Evolutionary conservation across 805 yeast genomes (phyloP).

Genomic region (Lachancea meyersii): DNA sequence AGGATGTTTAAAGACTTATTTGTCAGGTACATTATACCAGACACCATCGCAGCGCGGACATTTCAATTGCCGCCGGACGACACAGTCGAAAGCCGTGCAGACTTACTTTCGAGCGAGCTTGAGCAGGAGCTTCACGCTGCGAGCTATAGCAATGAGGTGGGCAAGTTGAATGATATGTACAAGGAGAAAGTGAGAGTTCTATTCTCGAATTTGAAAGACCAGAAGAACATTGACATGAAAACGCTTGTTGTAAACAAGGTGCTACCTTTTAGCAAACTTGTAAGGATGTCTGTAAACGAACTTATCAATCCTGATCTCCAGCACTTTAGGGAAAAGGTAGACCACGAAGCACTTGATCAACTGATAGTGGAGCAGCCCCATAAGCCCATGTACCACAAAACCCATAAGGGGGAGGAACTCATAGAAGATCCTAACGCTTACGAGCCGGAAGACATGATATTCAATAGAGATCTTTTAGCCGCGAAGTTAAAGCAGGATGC

Average conservation of each 20-base stretch:
- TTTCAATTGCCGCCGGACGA: slow-evolving; percentile 30
- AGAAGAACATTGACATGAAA: slow-evolving; percentile 52
- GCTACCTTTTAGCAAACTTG: slow-evolving; percentile 53
- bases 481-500: slow-evolving; percentile 1
- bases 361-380: slow-evolving; percentile 57
- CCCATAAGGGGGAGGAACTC: slow-evolving; percentile 87
- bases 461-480: slow-evolving; percentile 22
- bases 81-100: slow-evolving; percentile 34
- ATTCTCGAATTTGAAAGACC: slow-evolving; percentile 51
- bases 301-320: slow-evolving; percentile 71
- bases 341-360: slow-evolving; percentile 60
- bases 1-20: slow-evolving; percentile 47
- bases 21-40: slow-evolving; percentile 33
- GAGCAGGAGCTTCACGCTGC: slow-evolving; percentile 45
- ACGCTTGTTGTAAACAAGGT: slow-evolving; percentile 49
- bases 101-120: slow-evolving; percentile 43
- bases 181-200: slow-evolving; percentile 63
- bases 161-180: slow-evolving; percentile 35
- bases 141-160: slow-evolving; percentile 28
- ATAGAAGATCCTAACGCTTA: slow-evolving; percentile 47
- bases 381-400: slow-evolving; percentile 63
- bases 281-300: slow-evolving; percentile 63
- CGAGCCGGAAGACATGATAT: slow-evolving; percentile 26
- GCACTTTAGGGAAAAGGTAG: slow-evolving; percentile 62
- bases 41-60: slow-evolving; percentile 13